Conservation (phyloP, 495 filamentous ascomycete species). For the Podospora pseudocomata region DNA sequence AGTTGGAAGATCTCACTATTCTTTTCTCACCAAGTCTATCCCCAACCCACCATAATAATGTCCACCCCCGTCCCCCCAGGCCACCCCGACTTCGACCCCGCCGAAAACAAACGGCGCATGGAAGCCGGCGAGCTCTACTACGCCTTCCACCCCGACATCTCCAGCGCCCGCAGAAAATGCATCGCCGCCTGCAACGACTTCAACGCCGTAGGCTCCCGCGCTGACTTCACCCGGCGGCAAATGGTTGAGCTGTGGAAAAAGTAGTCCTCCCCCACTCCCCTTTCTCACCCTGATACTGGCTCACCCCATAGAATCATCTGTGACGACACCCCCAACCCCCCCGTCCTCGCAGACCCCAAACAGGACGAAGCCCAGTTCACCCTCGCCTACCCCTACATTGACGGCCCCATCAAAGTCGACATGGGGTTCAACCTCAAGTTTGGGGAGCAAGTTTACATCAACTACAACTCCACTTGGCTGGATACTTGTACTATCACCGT, state of each 20-base stretch:
- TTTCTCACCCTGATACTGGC: not conserved
- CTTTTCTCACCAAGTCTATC: not conserved
- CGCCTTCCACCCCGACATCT: constrained; percentile 45
- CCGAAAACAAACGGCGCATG: constrained; percentile 48
- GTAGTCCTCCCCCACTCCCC: constrained; percentile 38
- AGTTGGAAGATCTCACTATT: not conserved
- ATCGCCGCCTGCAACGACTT: constrained; percentile 55
- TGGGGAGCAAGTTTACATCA: constrained; percentile 68
- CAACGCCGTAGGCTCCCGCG: constrained; percentile 48
- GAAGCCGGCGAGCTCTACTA: constrained; percentile 51
- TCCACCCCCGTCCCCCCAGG: not conserved
- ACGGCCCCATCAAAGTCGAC: constrained; percentile 66
- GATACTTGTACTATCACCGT: constrained; percentile 77
- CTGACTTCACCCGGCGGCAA: constrained; percentile 53
- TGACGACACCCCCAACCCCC: constrained; percentile 60
- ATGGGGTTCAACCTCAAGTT: constrained; percentile 73
- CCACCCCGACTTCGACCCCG: constrained; percentile 22
- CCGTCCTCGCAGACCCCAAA: constrained; percentile 41
- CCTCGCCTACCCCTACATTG: constrained; percentile 62
- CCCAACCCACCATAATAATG: not conserved
- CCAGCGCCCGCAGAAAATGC: constrained; percentile 56
- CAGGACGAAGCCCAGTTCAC: constrained; percentile 59
- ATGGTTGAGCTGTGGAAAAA: constrained; percentile 68
- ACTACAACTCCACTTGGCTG: constrained; percentile 69
- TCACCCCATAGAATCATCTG: constrained; percentile 48